These are phyloP conservation scores for Microcera coccophila DNA, from an alignment of 2,329 filamentous ascomycete species.

Conservation along the genomic window DNA sequence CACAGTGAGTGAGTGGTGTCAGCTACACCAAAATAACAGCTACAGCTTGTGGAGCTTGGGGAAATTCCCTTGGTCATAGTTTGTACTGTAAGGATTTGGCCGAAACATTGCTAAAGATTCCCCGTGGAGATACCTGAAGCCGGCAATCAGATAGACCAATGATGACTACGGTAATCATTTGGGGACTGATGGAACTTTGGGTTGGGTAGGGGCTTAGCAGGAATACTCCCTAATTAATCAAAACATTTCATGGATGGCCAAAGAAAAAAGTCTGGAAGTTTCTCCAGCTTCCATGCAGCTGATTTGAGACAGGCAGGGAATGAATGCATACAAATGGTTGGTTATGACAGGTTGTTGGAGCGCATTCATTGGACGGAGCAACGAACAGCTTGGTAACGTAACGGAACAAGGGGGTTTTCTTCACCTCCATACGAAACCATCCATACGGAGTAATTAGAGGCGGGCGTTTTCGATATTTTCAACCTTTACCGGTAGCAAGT, in stretches of 20 bases:
- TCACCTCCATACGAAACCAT: too few relatives aligned
- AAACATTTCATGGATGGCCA: not conserved
- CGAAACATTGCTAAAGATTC: not conserved
- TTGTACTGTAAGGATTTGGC: not conserved
- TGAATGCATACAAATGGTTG: conserved; percentile 1
- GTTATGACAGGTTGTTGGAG: conserved; percentile 18
- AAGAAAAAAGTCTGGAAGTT: not conserved
- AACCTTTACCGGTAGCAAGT: conserved; percentile 7
- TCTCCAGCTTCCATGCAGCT: not conserved
- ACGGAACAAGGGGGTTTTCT: conserved; percentile 13
- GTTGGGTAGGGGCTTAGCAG: not conserved
- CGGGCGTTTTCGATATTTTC: conserved; percentile 9
- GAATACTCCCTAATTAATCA: not conserved
- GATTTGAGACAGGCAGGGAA: not conserved
- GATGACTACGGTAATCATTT: too few relatives aligned
- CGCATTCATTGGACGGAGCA: conserved; percentile 16
- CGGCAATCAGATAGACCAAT: too few relatives aligned
- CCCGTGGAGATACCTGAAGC: too few relatives aligned
- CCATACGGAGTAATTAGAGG: too few relatives aligned
- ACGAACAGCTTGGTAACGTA: conserved; percentile 10
- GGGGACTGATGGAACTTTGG: too few relatives aligned
- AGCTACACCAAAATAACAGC: not conserved
- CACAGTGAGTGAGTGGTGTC: too few relatives aligned
- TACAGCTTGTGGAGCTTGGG: not conserved
- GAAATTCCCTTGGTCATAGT: not conserved